A percentile compares a stretch with the other conserved stretches of the same genome.
These are phyloP conservation scores for Bipolaris victoriae DNA, from an alignment of 2,329 filamentous ascomycete species.

Conservation along the genomic window DNA sequence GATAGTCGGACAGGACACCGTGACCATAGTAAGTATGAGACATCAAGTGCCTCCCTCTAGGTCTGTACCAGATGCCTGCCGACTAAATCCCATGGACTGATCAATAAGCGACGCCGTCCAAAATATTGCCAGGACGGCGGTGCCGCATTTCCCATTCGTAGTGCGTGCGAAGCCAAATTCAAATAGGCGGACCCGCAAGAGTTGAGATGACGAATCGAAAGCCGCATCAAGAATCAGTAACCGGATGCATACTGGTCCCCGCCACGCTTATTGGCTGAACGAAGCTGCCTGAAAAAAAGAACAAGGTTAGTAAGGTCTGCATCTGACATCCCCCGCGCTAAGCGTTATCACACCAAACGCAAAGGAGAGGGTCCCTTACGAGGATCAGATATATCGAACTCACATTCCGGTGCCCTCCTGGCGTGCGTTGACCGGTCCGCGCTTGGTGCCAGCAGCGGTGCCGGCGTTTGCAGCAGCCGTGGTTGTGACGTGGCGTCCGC, in stretches of 20 bases:
- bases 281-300: constrained; percentile 56
- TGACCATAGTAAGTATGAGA: constrained; percentile 34
- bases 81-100: constrained; percentile 47
- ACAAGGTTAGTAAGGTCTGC: constrained; percentile 55
- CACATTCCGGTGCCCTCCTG: constrained; percentile 96
- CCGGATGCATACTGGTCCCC: constrained; percentile 55
- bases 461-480: constrained; percentile 70
- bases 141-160: constrained; percentile 54
- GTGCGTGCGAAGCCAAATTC: constrained; percentile 40
- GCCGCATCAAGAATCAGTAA: constrained; percentile 55
- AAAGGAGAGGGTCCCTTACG: constrained; percentile 89
- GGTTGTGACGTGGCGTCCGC: constrained; percentile 61
- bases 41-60: constrained; percentile 38
- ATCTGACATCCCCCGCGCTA: constrained; percentile 67
- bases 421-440: constrained; percentile 75
- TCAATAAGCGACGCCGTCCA: constrained; percentile 49
- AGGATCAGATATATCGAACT: constrained; percentile 80
- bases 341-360: constrained; percentile 82
- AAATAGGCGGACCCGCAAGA: constrained; percentile 46
- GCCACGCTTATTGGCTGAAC: constrained; percentile 60
- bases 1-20: constrained; percentile 34
- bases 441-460: constrained; percentile 67
- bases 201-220: constrained; percentile 51
- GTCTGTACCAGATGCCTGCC: constrained; percentile 43
- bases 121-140: constrained; percentile 48